These are phyloP conservation scores for Lagenidium sp. DNA, from an alignment of 352 stramenopile genomes.

Conservation along the genomic window DNA sequence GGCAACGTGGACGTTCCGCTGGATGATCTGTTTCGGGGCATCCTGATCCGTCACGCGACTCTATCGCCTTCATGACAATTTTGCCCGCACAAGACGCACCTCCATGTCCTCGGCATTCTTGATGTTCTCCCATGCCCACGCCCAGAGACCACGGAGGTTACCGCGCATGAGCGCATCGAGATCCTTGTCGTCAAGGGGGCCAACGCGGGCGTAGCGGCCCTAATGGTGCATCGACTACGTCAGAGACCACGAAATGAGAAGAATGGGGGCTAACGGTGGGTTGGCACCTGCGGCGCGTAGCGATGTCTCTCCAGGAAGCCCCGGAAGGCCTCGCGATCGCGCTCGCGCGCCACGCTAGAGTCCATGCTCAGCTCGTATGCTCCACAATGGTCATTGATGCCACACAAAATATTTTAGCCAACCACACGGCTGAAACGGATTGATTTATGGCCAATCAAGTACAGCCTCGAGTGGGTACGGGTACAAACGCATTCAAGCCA, in stretches of 20 bases:
- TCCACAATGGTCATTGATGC: background rate
- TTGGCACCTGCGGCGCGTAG: slow-evolving; percentile 26
- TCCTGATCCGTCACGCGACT: too few species aligned
- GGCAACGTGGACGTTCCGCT: slow-evolving; percentile 24
- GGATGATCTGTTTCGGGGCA: slow-evolving; percentile 15
- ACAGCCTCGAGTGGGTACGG: too few species aligned
- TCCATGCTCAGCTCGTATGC: slow-evolving; percentile 7
- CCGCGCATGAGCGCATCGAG: slow-evolving; percentile 31
- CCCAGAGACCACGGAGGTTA: slow-evolving; percentile 21
- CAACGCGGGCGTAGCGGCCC: slow-evolving; percentile 21
- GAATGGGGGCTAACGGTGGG: background rate
- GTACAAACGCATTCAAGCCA: too few species aligned
- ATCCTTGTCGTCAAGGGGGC: slow-evolving; percentile 26
- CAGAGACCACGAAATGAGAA: background rate
- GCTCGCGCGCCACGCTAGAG: slow-evolving; percentile 8
- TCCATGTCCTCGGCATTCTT: slow-evolving; percentile 27
- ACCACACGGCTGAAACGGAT: slow-evolving; percentile 1
- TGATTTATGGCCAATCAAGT: slow-evolving; percentile 2
- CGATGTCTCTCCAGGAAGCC: slow-evolving; percentile 30
- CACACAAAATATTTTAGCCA: slow-evolving; percentile 3
- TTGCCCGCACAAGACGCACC: too few species aligned
- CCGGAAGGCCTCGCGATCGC: slow-evolving; percentile 27
- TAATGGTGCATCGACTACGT: slow-evolving; percentile 3
- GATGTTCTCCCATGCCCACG: slow-evolving; percentile 28
- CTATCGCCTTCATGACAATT: too few species aligned